Conservation (phyloP, 768 basidiomycete genomes). For the Kwoniella newhampshirensis region DNA sequence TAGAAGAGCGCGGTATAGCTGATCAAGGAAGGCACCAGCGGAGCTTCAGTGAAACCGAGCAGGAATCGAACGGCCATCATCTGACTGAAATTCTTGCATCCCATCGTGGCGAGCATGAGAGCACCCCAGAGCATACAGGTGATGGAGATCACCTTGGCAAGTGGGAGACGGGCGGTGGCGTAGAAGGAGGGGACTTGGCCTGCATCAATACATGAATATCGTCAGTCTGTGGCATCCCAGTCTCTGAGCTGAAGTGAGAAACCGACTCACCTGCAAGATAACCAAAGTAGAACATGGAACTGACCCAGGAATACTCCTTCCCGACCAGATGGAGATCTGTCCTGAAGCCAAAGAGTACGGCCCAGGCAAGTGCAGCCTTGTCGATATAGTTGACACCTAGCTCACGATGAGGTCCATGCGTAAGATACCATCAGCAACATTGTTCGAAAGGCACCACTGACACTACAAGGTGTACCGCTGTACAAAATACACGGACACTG, state of each 20-base stretch:
- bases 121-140: conserved; percentile 21
- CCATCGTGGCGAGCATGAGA: conserved; percentile 32
- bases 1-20: conserved; percentile 44
- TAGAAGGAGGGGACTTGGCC: conserved; percentile 27
- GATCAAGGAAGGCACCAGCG: conserved; percentile 59
- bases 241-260: not conserved
- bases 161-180: conserved; percentile 15
- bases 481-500: not conserved
- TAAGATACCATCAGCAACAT: too few relatives aligned
- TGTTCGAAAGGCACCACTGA: too few relatives aligned
- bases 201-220: conserved; percentile 7
- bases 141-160: conserved; percentile 23
- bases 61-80: conserved; percentile 61
- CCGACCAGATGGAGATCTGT: conserved; percentile 44
- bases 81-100: conserved; percentile 55
- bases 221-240: not conserved
- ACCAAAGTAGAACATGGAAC: conserved; percentile 47
- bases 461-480: too few relatives aligned
- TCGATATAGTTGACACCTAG: conserved; percentile 24
- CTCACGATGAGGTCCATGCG: too few relatives aligned
- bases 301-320: conserved; percentile 34
- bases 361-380: conserved; percentile 33
- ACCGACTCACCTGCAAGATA: conserved; percentile 22
- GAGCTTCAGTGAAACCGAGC: conserved; percentile 63
- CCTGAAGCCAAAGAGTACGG: conserved; percentile 39